Evolutionary conservation across 148 eudicot species (phyloP).

Genomic region (Diospyros lotus): DNA sequence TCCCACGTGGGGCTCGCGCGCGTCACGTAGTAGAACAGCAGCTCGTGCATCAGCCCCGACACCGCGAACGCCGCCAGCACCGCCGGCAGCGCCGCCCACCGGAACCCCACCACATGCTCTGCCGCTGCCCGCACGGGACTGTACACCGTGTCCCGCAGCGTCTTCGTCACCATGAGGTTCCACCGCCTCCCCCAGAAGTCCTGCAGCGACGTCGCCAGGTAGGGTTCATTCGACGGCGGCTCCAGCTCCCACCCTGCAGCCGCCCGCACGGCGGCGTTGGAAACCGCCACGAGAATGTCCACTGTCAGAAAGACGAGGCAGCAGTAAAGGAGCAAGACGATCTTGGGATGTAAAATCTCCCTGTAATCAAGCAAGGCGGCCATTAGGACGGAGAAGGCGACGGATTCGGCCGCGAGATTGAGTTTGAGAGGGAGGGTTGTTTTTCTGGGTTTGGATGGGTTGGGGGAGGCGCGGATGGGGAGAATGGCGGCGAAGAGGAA

Average conservation of each 20-base stretch:
- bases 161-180: slow-evolving; percentile 42
- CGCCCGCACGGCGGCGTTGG: slow-evolving; percentile 21
- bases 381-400: slow-evolving; percentile 17
- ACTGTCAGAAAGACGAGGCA: slow-evolving; percentile 33
- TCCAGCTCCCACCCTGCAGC: slow-evolving; percentile 33
- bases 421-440: slow-evolving; percentile 16
- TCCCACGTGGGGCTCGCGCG: slow-evolving; percentile 59
- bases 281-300: slow-evolving; percentile 28
- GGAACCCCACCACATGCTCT: slow-evolving; percentile 16
- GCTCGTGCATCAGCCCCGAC: slow-evolving; percentile 81
- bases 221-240: slow-evolving; percentile 57
- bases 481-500: slow-evolving; percentile 43
- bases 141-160: slow-evolving; percentile 22
- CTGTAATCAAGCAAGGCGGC: slow-evolving; percentile 13
- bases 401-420: slow-evolving; percentile 19
- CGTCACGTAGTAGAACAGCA: slow-evolving; percentile 40
- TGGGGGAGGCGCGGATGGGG: slow-evolving; percentile 25
- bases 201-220: slow-evolving; percentile 40
- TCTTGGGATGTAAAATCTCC: slow-evolving; percentile 12
- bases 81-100: slow-evolving; percentile 30
- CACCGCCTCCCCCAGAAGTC: slow-evolving; percentile 64
- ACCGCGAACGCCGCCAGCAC: slow-evolving; percentile 49
- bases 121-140: slow-evolving; percentile 23
- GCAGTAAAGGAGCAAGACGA: slow-evolving; percentile 23
- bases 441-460: slow-evolving; percentile 37